Evolutionary conservation across 2,329 filamentous ascomycete species (phyloP), one percentile per base, ranked within the genome.

Genomic region (Phyllosticta capitalensis): DNA sequence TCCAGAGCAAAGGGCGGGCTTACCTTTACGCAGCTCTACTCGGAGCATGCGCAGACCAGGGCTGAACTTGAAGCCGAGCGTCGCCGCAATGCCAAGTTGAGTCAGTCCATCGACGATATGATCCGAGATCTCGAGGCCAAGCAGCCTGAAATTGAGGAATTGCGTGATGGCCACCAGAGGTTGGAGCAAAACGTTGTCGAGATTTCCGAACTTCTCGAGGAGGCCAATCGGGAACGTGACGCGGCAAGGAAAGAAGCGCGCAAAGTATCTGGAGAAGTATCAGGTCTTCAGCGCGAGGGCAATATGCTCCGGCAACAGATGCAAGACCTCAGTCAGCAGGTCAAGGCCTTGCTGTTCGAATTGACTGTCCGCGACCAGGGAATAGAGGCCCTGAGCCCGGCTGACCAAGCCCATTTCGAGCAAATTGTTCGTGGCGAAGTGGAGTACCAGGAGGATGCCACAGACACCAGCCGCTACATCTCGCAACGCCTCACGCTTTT

Each of bases 311-410:
- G 88, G 56, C 89, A 91, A 64, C 91, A 96, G 70, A 79, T 97
- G 9, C 88, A 92, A 33, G 94, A 97, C 71, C 81, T 95, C 20
- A 91, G 91, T 67, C 86, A 88, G 0, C 92, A 99, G 72, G 84
- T 96, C 64, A 95, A 95, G 71, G 86, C 95, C 69, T 81, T 99
- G 5, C 81, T 96, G 4, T 89, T 95, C 72, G 92, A 96, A 72
- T 81, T 91, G 60, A 87, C 95, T 67, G 85, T 89, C 20, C 84
- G 86, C 58, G 89, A 96, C 67, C 88, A 89, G 71, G 92, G 92
- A 22, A 75, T 88, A 53, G 85, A 87, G 48, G 80, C 86, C 59
- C 79, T 95, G 53, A 84, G 81, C 6, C 79, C 84, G 0, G 86
- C 90, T 62, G 89, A 96, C 65, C 83, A 84, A 21, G 78, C 84